Evolutionary conservation across 306 rosid species (phyloP), one percentile per base, ranked within the genome.

Genomic region (Malus fusca): DNA sequence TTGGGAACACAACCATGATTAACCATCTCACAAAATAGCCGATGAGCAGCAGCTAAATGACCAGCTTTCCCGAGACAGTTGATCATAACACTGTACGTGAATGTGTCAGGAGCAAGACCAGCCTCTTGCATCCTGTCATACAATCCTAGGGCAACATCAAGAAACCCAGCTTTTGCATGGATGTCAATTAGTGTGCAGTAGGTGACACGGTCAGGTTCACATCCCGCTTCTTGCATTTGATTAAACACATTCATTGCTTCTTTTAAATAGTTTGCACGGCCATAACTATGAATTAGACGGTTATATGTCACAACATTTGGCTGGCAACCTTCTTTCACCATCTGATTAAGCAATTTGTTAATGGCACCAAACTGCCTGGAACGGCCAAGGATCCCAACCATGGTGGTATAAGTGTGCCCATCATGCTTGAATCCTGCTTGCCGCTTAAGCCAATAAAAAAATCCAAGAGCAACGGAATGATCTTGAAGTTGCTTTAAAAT

Each of bases 31-130:
- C 88, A 86, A 79, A 92, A 94, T 63, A 94, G 87, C 83, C 84
- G 85, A 74, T 94, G 88, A 13, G 97, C 95, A 56, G 90, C 90
- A 75, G 87, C 77, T 80, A 94, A 84, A 84, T 94, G 91, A 43
- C 98, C 98, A 70, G 97, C 88, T 83, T 94, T 94, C 42, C 98
- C 98, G 26, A 94, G 92, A 80, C 98, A 92, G 85, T 94, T 92
- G 79, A 94, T 94, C 76, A 92, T 90, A 63, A 94, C 98, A 79
- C 98, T 94, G 88, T 92, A 94, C 68, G 98, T 94, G 75, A 94
- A 94, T 52, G 98, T 94, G 79, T 94, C 98, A 0, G 97, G 97
- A 37, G 95, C 81, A 75, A 94, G 97, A 55, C 97, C 98, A 56
- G 85, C 94, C 78, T 85, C 85, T 81, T 86, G 96, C 98, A 94